Evolutionary conservation across 805 yeast species (phyloP), one percentile per base, ranked within the genome.

Genomic region (Lipomyces chichibuensis): DNA sequence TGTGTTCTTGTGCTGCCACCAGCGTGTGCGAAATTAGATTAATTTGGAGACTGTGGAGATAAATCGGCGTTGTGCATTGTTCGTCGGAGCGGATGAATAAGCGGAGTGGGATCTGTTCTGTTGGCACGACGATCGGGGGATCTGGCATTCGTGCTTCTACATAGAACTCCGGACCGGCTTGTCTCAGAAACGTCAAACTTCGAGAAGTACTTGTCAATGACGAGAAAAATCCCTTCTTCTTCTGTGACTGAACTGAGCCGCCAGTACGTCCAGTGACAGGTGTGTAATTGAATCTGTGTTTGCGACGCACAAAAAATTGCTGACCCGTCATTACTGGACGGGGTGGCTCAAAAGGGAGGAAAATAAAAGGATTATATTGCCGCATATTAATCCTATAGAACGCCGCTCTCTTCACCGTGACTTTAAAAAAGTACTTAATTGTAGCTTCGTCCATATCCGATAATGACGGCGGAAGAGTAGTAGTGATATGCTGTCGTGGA

Each of bases 331-430:
- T 51, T 49, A 46, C 59, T 17, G 68, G 69, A 20, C 72, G 66
- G 14, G 74, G 74, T 5, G 74, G 72, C 55, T 77, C 79, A 55
- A 72, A 59, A 0, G 91, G 90, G 37, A 85, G 74, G 69, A 88
- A 85, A 2, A 79, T 76, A 69, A 88, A 84, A 3, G 87, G 88
- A 57, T 81, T 81, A 59, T 74, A 74, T 11, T 81, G 74, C 51
- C 90, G 77, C 39, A 82, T 72, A 66, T 85, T 87, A 33, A 80
- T 60, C 63, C 82, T 82, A 64, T 85, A 77, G 39, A 85, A 72
- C 2, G 86, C 80, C 1, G 87, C 76, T 57, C 87, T 74, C 65
- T 84, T 84, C 54, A 87, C 87, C 0, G 90, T 87, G 9, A 82
- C 89, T 75, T 87, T 87, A 63, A 88, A 80, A 73, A 83, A 87